Conservation (phyloP, 352 stramenopile genomes). For the Phytophthora fragariae region DNA sequence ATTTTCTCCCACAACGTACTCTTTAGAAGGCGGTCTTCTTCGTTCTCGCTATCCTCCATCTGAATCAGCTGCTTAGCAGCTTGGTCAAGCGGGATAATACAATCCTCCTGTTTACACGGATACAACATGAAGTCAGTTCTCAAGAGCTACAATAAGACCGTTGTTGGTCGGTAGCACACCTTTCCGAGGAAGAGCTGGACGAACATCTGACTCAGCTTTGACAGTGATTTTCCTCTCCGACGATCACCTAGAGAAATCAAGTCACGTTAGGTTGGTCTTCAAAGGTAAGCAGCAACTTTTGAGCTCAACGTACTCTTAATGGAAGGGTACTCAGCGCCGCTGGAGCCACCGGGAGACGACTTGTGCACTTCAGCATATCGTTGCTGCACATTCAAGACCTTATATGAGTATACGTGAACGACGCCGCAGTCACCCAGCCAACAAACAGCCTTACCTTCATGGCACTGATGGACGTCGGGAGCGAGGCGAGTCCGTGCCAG, state of each 20-base stretch:
- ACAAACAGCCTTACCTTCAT: constrained; percentile 65
- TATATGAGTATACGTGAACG: neutral
- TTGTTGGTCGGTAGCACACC: constrained; percentile 39
- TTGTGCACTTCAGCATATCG: constrained; percentile 56
- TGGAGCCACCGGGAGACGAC: constrained; percentile 23
- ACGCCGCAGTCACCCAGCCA: neutral
- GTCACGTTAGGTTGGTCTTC: constrained; percentile 8
- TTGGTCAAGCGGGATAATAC: constrained; percentile 93
- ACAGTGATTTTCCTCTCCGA: constrained; percentile 88
- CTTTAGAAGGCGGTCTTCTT: constrained; percentile 83
- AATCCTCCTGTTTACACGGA: constrained; percentile 65
- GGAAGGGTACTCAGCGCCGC: constrained; percentile 53
- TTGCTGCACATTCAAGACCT: constrained; percentile 30
- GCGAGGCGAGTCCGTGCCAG: constrained; percentile 79
- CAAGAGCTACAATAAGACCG: neutral
- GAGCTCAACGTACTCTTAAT: constrained; percentile 60
- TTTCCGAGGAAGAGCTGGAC: constrained; percentile 95
- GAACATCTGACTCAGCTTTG: constrained; percentile 94
- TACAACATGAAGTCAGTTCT: constrained; percentile 2
- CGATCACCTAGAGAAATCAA: constrained; percentile 46
- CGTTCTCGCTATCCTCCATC: constrained; percentile 77
- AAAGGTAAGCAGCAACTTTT: neutral
- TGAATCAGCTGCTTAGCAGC: constrained; percentile 95
- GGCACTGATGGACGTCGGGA: constrained; percentile 68
- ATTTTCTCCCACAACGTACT: constrained; percentile 48